A percentile compares a stretch with the other conserved stretches of the same genome.
These are phyloP conservation scores for Nakazawaea anatomiae DNA, from an alignment of 805 yeast genomes.

Conservation along the genomic window DNA sequence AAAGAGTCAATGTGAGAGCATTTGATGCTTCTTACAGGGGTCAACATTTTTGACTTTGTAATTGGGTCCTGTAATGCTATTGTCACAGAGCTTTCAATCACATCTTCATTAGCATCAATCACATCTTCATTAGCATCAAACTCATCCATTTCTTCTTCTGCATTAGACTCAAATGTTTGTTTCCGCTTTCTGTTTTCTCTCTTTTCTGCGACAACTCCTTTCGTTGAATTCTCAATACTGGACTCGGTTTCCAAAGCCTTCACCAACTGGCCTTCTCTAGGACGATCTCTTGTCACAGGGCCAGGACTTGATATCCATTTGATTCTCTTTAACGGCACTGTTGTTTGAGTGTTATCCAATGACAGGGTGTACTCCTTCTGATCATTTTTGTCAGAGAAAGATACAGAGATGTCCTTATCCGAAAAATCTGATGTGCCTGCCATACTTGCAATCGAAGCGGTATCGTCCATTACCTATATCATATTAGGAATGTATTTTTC, in stretches of 20 bases:
- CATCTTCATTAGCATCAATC: conserved; percentile 17
- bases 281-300: no score
- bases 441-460: not conserved
- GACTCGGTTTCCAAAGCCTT: no score
- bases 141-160: conserved; percentile 15
- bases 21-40: conserved; percentile 24
- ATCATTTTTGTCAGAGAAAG: no score
- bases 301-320: no score
- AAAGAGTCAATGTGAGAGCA: conserved; percentile 31
- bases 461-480: not conserved
- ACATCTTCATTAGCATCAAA: not conserved
- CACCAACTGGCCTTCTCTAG: no score
- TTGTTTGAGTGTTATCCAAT: no score
- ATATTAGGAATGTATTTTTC: no score
- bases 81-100: conserved; percentile 21
- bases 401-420: not conserved
- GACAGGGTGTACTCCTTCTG: no score
- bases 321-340: no score
- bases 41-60: conserved; percentile 21
- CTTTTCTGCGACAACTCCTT: not conserved
- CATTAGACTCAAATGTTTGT: conserved; percentile 3
- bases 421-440: not conserved
- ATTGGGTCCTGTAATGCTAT: conserved; percentile 27
- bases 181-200: not conserved
- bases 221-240: no score